Conservation (phyloP, 495 filamentous ascomycete genomes). For the Xylaria telfairii region DNA sequence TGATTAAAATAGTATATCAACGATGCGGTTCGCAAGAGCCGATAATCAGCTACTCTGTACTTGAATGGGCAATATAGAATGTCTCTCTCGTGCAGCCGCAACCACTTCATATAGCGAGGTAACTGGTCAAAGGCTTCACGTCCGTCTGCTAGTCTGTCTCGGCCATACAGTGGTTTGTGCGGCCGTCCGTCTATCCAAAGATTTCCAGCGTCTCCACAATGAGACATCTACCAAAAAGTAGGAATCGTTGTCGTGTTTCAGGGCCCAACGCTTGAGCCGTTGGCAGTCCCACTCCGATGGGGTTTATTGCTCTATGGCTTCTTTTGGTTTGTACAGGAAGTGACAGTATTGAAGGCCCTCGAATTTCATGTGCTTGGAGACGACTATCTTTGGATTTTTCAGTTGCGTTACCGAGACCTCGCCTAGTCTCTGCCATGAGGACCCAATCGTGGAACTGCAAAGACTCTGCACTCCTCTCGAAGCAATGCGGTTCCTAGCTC, state of each 20-base stretch:
- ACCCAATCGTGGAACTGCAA: not conserved
- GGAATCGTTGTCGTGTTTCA: conserved; percentile 32
- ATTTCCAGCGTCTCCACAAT: conserved; percentile 29
- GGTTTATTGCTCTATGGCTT: not conserved
- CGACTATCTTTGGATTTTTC: not conserved
- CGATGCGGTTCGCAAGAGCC: conserved; percentile 6
- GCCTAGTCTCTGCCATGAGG: not conserved
- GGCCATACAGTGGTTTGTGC: conserved; percentile 31
- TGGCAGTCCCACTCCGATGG: conserved; percentile 12
- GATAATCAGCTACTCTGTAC: too few relatives aligned
- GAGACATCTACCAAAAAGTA: conserved; percentile 26
- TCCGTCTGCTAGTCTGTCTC: conserved; percentile 17
- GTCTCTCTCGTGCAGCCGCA: conserved; percentile 32
- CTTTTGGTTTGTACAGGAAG: not conserved
- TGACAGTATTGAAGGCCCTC: not conserved
- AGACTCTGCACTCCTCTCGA: not conserved
- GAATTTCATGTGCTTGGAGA: not conserved
- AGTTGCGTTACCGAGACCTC: not conserved
- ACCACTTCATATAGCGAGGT: conserved; percentile 26
- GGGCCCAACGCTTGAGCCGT: conserved; percentile 15
- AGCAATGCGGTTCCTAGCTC: not conserved
- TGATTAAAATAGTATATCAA: conserved; percentile 22
- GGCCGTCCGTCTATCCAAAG: conserved; percentile 33
- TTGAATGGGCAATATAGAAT: conserved; percentile 23
- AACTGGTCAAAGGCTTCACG: conserved; percentile 18